These are phyloP conservation scores for Fagus sylvatica DNA, from an alignment of 306 rosid genomes.

Conservation along the genomic window DNA sequence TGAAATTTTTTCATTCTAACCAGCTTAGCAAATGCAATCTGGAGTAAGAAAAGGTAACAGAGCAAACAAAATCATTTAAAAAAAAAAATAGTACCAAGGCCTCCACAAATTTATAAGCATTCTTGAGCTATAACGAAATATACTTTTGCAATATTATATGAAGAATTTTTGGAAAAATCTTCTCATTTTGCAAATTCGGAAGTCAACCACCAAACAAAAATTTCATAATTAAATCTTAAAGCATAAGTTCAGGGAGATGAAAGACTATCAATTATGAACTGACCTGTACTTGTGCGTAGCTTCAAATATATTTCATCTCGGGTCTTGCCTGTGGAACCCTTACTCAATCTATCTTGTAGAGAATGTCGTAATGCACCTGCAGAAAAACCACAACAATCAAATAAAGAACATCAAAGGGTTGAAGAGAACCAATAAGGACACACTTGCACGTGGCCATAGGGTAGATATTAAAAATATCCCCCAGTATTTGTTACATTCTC, in stretches of 20 bases:
- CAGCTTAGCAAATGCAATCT: not conserved
- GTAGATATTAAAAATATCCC: not conserved
- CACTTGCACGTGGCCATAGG: not conserved
- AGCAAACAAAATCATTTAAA: no score
- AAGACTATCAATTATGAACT: constrained; percentile 31
- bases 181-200: not conserved
- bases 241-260: constrained; percentile 13
- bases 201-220: not conserved
- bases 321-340: constrained; percentile 61
- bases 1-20: not conserved
- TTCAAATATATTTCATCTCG: constrained; percentile 90
- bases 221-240: not conserved
- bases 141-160: not conserved
- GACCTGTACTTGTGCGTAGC: constrained; percentile 94
- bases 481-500: not conserved
- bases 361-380: constrained; percentile 94
- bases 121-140: not conserved
- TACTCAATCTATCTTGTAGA: constrained; percentile 88
- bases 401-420: constrained; percentile 12
- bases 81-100: not conserved
- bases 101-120: not conserved
- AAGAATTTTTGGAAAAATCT: not conserved
- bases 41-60: not conserved
- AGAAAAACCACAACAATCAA: constrained; percentile 16
- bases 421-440: constrained; percentile 14